Conservation (phyloP, 2,329 filamentous ascomycete species). For the Aspergillus sp. region DNA sequence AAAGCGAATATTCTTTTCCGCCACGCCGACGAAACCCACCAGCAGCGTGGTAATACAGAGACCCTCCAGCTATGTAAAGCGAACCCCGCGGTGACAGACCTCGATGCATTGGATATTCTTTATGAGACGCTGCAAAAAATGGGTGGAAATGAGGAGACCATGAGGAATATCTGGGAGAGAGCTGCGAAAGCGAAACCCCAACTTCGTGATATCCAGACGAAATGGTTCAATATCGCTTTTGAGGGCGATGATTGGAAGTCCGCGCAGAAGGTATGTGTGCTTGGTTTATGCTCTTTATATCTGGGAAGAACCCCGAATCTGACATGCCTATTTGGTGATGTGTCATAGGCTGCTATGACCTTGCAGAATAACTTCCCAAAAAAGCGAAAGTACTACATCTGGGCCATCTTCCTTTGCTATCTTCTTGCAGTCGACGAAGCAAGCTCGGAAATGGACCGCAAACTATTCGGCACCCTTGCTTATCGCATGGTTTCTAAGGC, state of each 20-base stretch:
- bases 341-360: conserved; percentile 47
- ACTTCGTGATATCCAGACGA: conserved; percentile 44
- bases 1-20: conserved; percentile 43
- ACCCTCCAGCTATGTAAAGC: conserved; percentile 44
- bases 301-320: background rate
- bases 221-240: conserved; percentile 47
- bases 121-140: conserved; percentile 40
- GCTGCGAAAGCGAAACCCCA: conserved; percentile 46
- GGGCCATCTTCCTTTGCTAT: conserved; percentile 49
- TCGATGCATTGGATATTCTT: conserved; percentile 46
- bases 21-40: conserved; percentile 42
- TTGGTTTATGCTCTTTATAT: background rate
- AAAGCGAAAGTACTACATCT: conserved; percentile 49
- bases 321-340: conserved; percentile 7
- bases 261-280: conserved; percentile 48
- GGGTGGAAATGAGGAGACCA: conserved; percentile 33
- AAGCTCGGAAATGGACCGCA: conserved; percentile 43
- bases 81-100: conserved; percentile 44
- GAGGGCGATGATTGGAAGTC: conserved; percentile 45
- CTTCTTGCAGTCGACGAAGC: conserved; percentile 37
- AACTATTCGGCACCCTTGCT: conserved; percentile 51
- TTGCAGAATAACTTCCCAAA: conserved; percentile 51
- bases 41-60: conserved; percentile 44
- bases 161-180: conserved; percentile 45
- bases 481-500: conserved; percentile 52